Evolutionary conservation across 345 rosid genomes (phyloP), one percentile per base, ranked within the genome.

Genomic region (Dovyalis caffra): DNA sequence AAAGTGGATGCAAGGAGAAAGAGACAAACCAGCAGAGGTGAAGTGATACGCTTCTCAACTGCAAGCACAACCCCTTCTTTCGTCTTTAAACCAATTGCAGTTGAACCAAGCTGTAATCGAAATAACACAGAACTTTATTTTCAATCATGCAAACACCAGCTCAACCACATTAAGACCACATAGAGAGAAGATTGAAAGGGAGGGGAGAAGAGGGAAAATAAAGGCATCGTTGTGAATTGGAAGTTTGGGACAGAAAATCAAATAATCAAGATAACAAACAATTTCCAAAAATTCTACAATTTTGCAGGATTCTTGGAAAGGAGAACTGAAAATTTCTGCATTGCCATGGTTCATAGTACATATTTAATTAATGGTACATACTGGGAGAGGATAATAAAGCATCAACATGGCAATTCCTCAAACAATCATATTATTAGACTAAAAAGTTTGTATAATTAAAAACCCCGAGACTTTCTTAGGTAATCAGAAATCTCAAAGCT

Each of bases 21-120:
- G 66, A 10, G 74, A 29, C 78, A 73, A 57, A 95, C 97, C 98
- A 95, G 90, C 37, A 92, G 80, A 0, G 95, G 87, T 23, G 99
- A 96, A 60, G 97, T 96, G 76, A 96, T 92, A 66, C 98, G 95
- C 89, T 96, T 96, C 88, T 96, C 98, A 0, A 95, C 99, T 35
- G 98, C 99, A 45, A 95, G 98, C 38, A 95, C 99, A 74, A 95
- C 99, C 28, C 99, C 98, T 32, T 91, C 97, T 74, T 91, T 95
- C 0, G 98, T 93, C 90, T 95, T 92, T 67, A 93, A 72, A 58
- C 98, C 98, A 66, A 95, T 91, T 5, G 99, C 99, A 75, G 98
- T 95, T 6, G 99, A 92, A 77, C 99, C 99, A 79, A 95, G 85
- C 99, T 92, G 80, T 74, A 78, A 61, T n/a, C 21, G 26, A 51